A percentile compares a stretch with the other conserved stretches of the same genome.
phyloP scores from a whole-genome alignment of 352 stramenopile species.

The Phytophthora pluvialis region DNA sequence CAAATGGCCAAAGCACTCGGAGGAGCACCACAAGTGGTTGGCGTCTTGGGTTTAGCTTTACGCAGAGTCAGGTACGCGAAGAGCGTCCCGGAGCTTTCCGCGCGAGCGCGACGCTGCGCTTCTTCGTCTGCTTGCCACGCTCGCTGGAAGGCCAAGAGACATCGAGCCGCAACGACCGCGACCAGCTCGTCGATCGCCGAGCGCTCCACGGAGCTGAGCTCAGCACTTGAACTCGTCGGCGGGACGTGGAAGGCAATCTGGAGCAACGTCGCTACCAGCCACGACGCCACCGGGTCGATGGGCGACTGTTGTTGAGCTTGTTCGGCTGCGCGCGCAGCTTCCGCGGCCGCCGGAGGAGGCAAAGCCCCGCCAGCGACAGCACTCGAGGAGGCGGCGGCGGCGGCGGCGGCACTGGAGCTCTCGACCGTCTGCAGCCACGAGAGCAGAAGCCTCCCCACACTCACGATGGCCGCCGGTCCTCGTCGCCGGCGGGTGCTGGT shows the following conservation, averaged over 20 bases:
- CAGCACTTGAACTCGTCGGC: conserved; percentile 6
- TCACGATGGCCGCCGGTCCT: conserved; percentile 16
- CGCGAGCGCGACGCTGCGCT: conserved; percentile 34
- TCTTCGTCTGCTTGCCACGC: conserved; percentile 58
- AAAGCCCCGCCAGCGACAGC: background rate
- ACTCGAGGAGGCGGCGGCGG: conserved; percentile 15
- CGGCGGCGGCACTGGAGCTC: conserved; percentile 33
- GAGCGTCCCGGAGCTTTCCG: conserved; percentile 48
- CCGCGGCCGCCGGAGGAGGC: conserved; percentile 13
- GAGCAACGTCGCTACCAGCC: conserved; percentile 57
- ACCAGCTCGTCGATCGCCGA: conserved; percentile 25
- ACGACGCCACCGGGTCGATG: conserved; percentile 39
- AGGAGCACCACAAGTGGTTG: background rate
- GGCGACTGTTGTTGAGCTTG: conserved; percentile 22
- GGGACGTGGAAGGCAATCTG: conserved; percentile 33
- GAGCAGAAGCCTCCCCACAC: conserved; percentile 35
- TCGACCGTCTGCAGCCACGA: conserved; percentile 51
- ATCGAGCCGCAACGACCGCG: conserved; percentile 2
- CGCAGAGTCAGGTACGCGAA: conserved; percentile 53
- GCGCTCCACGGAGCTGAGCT: conserved; percentile 19
- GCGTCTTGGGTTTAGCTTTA: conserved; percentile 23
- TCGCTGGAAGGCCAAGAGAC: conserved; percentile 45
- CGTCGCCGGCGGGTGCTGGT: conserved; percentile 16
- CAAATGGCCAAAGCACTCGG: conserved; percentile 13
- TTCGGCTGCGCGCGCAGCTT: conserved; percentile 20